These are phyloP conservation scores for Globisporangium polare DNA, from an alignment of 352 stramenopile species.

Conservation along the genomic window DNA sequence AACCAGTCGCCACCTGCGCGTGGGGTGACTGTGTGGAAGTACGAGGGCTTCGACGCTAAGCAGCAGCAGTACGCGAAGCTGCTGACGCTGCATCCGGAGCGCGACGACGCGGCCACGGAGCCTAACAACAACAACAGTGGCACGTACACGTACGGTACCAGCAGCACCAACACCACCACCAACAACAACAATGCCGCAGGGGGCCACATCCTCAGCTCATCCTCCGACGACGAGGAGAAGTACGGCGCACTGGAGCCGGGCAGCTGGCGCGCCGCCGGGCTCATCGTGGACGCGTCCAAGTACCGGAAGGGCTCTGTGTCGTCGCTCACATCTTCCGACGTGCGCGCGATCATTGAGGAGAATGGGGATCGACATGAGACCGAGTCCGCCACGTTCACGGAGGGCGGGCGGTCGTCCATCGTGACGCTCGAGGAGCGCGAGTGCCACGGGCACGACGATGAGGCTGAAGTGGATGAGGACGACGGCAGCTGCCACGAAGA, in stretches of 20 bases:
- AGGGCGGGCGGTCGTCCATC: background rate
- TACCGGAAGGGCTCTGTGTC: background rate
- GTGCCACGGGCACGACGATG: background rate
- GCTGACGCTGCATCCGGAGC: background rate
- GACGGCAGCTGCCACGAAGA: constrained; percentile 21
- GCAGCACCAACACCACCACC: background rate
- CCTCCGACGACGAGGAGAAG: constrained; percentile 3
- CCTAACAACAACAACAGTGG: background rate
- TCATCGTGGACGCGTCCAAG: background rate
- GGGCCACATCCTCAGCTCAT: background rate
- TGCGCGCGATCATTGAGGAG: constrained; percentile 14
- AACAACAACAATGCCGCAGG: background rate
- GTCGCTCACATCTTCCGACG: constrained; percentile 30
- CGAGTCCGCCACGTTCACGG: background rate
- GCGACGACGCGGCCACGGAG: background rate
- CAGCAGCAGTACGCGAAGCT: background rate
- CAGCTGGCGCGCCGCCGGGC: background rate
- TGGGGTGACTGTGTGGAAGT: background rate
- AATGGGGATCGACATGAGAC: background rate
- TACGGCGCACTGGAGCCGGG: background rate
- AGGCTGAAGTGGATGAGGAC: constrained; percentile 19
- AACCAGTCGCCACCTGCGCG: too few species aligned
- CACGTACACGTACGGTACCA: too few species aligned
- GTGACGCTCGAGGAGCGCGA: background rate
- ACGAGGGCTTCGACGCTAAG: background rate